A percentile compares a stretch with the other conserved stretches of the same genome.
Conservation (phyloP, 768 basidiomycete species). For the Termitomyces sp. region DNA sequence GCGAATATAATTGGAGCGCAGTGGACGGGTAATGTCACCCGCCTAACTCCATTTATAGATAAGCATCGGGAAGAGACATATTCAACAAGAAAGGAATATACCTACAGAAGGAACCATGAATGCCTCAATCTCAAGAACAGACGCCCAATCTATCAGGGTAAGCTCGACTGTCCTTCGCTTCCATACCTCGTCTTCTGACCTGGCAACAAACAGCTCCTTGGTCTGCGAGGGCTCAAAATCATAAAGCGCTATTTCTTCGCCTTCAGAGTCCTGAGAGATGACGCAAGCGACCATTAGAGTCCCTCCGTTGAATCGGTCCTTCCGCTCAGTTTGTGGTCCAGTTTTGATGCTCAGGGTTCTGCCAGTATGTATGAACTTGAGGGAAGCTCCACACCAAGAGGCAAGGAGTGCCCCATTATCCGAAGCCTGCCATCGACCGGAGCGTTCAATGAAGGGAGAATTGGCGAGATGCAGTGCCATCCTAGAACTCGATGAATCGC, state of each 20-base stretch:
- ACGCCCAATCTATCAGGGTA: slow-evolving; percentile 8
- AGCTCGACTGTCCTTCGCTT: background rate
- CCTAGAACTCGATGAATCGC: no score
- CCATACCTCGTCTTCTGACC: background rate
- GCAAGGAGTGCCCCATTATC: background rate
- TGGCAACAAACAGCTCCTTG: background rate
- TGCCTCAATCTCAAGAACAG: slow-evolving; percentile 5
- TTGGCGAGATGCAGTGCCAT: background rate
- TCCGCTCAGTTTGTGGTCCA: slow-evolving; percentile 1
- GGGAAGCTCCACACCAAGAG: slow-evolving; percentile 6
- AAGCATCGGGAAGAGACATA: background rate
- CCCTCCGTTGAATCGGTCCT: slow-evolving; percentile 8
- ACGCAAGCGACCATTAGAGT: slow-evolving; percentile 7
- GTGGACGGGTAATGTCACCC: background rate
- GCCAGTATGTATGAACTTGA: slow-evolving; percentile 2
- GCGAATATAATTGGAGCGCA: background rate
- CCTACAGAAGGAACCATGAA: slow-evolving; percentile 2
- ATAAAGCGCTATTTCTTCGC: background rate
- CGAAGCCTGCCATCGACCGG: slow-evolving; percentile 1
- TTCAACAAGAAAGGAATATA: background rate
- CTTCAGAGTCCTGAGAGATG: background rate
- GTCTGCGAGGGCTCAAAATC: slow-evolving; percentile 3
- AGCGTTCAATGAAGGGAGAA: background rate
- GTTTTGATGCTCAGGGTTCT: slow-evolving; percentile 1
- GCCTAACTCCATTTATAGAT: background rate